These are phyloP conservation scores for Epichloe gansuensis DNA, from an alignment of 2,329 filamentous ascomycete genomes.

Conservation along the genomic window DNA sequence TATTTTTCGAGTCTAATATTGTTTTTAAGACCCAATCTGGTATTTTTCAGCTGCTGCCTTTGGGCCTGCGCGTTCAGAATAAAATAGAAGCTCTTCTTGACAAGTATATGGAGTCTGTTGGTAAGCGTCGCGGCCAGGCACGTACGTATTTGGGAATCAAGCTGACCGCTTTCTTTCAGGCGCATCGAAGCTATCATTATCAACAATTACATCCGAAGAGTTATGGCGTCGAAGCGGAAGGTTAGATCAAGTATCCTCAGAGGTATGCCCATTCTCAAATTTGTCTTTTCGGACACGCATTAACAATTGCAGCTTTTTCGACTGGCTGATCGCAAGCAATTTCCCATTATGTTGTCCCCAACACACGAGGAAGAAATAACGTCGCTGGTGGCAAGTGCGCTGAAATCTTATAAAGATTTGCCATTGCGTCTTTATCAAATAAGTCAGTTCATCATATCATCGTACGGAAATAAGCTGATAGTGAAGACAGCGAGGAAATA, in stretches of 20 bases:
- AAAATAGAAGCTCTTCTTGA: conserved; percentile 81
- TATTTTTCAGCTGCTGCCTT: conserved; percentile 80
- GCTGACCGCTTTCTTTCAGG: conserved; percentile 26
- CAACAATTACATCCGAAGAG: conserved; percentile 71
- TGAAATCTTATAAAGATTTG: conserved; percentile 74
- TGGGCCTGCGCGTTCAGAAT: conserved; percentile 75
- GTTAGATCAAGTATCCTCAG: conserved; percentile 56
- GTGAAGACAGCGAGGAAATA: conserved; percentile 64
- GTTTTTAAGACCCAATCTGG: conserved; percentile 62
- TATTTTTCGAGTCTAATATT: neutral
- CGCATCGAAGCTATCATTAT: conserved; percentile 71
- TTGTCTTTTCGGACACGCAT: conserved; percentile 4
- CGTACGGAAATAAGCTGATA: neutral
- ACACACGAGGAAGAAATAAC: conserved; percentile 98
- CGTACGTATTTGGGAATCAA: neutral
- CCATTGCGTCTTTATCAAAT: conserved; percentile 87
- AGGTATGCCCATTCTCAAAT: conserved; percentile 34
- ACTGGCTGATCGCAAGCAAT: conserved; percentile 65
- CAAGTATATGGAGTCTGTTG: conserved; percentile 69
- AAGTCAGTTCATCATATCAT: conserved; percentile 35
- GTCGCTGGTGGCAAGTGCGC: conserved; percentile 54
- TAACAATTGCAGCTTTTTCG: conserved; percentile 53
- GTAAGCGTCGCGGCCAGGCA: conserved; percentile 25
- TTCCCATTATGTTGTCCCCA: conserved; percentile 66
- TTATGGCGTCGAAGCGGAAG: conserved; percentile 79